These are phyloP conservation scores for Sporisorium sorghi DNA, from an alignment of 1,284 basidiomycete species.

Conservation along the genomic window DNA sequence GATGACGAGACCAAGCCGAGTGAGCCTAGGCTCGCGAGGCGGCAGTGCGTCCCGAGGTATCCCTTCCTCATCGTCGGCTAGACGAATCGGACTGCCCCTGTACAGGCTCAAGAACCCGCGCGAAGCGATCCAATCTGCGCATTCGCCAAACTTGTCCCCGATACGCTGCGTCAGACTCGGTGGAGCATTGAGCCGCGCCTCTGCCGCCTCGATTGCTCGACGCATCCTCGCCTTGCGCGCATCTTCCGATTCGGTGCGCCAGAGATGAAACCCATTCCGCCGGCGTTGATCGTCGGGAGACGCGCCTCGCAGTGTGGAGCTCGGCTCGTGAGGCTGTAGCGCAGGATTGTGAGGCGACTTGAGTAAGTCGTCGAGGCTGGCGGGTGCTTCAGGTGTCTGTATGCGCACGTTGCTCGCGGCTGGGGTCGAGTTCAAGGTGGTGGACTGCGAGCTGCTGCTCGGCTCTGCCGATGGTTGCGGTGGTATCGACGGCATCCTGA, in stretches of 20 bases:
- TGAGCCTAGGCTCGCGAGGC: slow-evolving; percentile 49
- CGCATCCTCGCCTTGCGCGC: slow-evolving; percentile 25
- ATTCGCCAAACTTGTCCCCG: not conserved
- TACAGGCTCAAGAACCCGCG: slow-evolving; percentile 26
- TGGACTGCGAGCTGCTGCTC: slow-evolving; percentile 21
- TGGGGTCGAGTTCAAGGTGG: slow-evolving; percentile 1
- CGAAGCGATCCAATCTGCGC: not conserved
- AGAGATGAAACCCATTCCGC: slow-evolving; percentile 56
- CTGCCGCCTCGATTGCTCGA: slow-evolving; percentile 20
- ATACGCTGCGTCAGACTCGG: slow-evolving; percentile 3
- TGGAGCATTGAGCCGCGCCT: slow-evolving; percentile 19
- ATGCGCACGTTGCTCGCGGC: slow-evolving; percentile 16
- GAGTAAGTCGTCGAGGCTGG: slow-evolving; percentile 46
- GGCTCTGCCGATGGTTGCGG: slow-evolving; percentile 13
- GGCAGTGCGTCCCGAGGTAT: not conserved
- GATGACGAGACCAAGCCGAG: slow-evolving; percentile 70
- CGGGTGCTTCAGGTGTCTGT: slow-evolving; percentile 43
- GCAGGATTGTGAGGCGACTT: slow-evolving; percentile 45
- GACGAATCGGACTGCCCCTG: slow-evolving; percentile 12
- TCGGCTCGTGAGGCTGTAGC: slow-evolving; percentile 10
- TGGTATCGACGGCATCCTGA: slow-evolving; percentile 21
- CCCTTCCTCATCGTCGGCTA: slow-evolving; percentile 1
- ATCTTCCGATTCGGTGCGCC: slow-evolving; percentile 56
- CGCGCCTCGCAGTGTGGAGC: slow-evolving; percentile 32
- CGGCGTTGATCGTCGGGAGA: slow-evolving; percentile 36